Evolutionary conservation across 164 flowering plant genomes (phyloP).

Genomic region (Akebia trifoliata): DNA sequence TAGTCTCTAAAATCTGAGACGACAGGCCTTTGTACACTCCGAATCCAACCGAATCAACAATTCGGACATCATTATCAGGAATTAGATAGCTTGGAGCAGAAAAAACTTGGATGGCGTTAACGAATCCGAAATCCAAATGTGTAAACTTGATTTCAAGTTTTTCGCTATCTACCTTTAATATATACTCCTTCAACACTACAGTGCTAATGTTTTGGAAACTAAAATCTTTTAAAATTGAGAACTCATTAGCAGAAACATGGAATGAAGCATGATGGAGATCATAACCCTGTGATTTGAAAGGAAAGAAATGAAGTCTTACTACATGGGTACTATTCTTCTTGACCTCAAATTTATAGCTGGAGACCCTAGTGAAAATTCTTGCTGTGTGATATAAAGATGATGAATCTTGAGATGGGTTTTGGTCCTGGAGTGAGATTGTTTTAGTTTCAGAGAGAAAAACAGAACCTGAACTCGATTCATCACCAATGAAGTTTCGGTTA

Average conservation of each 20-base stretch:
- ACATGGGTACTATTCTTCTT: too few relatives aligned
- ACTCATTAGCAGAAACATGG: slow-evolving; percentile 11
- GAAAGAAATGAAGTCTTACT: too few relatives aligned
- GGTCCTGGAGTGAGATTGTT: slow-evolving; percentile 2
- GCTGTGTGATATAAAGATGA: too few relatives aligned
- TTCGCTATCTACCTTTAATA: too few relatives aligned
- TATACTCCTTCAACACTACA: too few relatives aligned
- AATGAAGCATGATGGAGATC: slow-evolving; percentile 12
- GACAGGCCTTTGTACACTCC: slow-evolving; percentile 32
- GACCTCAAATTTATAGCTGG: too few relatives aligned
- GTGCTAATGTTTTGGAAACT: too few relatives aligned
- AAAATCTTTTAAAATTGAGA: too few relatives aligned
- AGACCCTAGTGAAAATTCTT: too few relatives aligned
- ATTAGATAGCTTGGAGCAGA: slow-evolving; percentile 60
- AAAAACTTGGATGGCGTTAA: slow-evolving; percentile 69
- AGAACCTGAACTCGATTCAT: not conserved
- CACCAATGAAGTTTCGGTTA: too few relatives aligned
- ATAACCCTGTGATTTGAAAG: slow-evolving; percentile 12
- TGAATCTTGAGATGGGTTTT: slow-evolving; percentile 11
- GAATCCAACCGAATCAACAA: too few relatives aligned
- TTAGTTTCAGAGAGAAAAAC: slow-evolving; percentile 4
- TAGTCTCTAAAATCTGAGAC: slow-evolving; percentile 41
- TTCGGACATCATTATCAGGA: slow-evolving; percentile 24
- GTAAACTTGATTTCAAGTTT: slow-evolving; percentile 38
- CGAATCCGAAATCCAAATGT: slow-evolving; percentile 43